Evolutionary conservation across 495 filamentous ascomycete genomes (phyloP).

Genomic region (Xylaria longipes): DNA sequence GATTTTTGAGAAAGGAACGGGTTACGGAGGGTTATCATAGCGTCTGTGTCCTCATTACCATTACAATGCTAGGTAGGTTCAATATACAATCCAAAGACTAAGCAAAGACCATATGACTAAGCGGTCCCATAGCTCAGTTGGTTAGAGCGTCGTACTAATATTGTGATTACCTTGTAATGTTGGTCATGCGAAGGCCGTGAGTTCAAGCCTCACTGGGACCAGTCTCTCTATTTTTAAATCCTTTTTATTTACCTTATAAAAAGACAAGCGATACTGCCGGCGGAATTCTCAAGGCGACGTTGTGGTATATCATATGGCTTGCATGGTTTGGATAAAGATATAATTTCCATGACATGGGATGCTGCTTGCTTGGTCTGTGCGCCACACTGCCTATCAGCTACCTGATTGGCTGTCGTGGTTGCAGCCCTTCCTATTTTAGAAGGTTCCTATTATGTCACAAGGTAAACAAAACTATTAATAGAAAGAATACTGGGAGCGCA

Average conservation of each 20-base stretch:
- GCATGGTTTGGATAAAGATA: neutral
- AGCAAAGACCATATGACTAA: too few relatives aligned
- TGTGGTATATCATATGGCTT: neutral
- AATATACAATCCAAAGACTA: too few relatives aligned
- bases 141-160: neutral
- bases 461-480: neutral
- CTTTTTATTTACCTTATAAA: neutral
- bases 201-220: neutral
- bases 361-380: neutral
- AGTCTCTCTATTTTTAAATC: neutral
- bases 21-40: too few relatives aligned
- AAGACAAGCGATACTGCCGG: neutral
- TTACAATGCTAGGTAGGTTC: too few relatives aligned
- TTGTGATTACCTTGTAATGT: neutral
- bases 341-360: neutral
- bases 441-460: neutral
- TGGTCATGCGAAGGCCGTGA: neutral
- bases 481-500: neutral
- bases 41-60: too few relatives aligned
- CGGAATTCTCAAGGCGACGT: neutral
- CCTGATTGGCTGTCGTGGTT: conserved; percentile 4
- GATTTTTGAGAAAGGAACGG: too few relatives aligned
- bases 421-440: neutral
- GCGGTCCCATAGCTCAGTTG: neutral
- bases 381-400: neutral